These are phyloP conservation scores for Sarcodon sp. DNA, from an alignment of 768 basidiomycete species.

Conservation along the genomic window DNA sequence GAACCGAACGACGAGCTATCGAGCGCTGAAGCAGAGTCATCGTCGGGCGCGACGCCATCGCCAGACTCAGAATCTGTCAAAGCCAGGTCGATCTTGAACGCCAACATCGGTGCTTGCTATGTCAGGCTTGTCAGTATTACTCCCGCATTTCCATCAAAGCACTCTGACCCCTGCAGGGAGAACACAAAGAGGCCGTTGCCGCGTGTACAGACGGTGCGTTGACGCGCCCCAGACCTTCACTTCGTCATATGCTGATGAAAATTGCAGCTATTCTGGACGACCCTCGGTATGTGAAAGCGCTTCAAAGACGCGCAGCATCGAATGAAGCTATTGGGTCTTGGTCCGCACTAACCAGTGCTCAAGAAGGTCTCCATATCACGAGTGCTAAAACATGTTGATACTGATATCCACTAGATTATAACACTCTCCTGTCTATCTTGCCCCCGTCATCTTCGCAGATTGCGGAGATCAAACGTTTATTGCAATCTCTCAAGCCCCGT, in stretches of 20 bases:
- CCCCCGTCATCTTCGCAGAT: constrained; percentile 39
- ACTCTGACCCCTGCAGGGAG: constrained; percentile 30
- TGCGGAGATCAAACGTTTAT: constrained; percentile 31
- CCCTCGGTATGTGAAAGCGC: constrained; percentile 73
- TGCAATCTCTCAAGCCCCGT: constrained; percentile 49
- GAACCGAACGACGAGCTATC: constrained; percentile 11
- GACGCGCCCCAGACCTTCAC: background rate
- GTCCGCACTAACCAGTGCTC: constrained; percentile 69
- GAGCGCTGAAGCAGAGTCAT: constrained; percentile 7
- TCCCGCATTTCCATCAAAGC: background rate
- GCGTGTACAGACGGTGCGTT: constrained; percentile 65
- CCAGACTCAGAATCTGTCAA: constrained; percentile 38
- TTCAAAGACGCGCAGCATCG: constrained; percentile 79
- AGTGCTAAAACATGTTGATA: background rate
- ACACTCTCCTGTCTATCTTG: constrained; percentile 49
- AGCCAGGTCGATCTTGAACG: constrained; percentile 59
- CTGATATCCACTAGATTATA: constrained; percentile 48
- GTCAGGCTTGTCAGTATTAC: constrained; percentile 51
- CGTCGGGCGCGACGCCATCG: constrained; percentile 9
- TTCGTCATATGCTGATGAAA: constrained; percentile 1
- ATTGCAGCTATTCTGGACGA: constrained; percentile 75
- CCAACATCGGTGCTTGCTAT: constrained; percentile 84
- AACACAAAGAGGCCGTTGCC: constrained; percentile 68
- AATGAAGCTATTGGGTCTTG: constrained; percentile 76
- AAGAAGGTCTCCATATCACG: constrained; percentile 50